Conservation (phyloP, 2,329 filamentous ascomycete species). For the Alternaria gaisen region DNA sequence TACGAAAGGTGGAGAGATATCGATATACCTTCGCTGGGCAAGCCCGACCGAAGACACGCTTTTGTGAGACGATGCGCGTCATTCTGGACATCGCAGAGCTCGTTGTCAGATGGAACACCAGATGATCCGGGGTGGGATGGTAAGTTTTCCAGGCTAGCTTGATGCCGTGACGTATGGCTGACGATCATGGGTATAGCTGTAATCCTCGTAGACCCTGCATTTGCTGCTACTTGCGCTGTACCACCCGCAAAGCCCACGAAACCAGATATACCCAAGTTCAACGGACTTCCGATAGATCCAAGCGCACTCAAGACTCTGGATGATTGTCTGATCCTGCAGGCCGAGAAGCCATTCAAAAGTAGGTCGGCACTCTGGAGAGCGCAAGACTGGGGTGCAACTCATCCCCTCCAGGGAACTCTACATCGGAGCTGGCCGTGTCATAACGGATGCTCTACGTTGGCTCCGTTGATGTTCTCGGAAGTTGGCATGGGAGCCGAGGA, state of each 20-base stretch:
- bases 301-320: not conserved
- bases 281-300: not conserved
- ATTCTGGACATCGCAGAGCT: slow-evolving; percentile 26
- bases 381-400: not conserved
- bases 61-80: slow-evolving; percentile 27
- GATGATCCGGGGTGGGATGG: slow-evolving; percentile 7
- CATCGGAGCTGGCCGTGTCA: slow-evolving; percentile 1
- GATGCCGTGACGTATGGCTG: too few relatives aligned
- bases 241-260: too few relatives aligned
- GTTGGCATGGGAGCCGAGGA: not conserved
- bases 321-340: not conserved
- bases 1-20: slow-evolving; percentile 25
- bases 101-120: not conserved
- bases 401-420: not conserved
- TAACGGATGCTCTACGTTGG: not conserved
- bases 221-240: too few relatives aligned
- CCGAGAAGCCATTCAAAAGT: too few relatives aligned
- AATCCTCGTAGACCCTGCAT: too few relatives aligned
- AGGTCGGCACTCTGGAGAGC: not conserved
- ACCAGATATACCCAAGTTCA: too few relatives aligned
- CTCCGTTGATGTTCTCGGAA: not conserved
- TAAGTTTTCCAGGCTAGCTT: not conserved
- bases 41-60: slow-evolving; percentile 16
- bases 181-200: too few relatives aligned
- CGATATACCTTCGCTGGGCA: slow-evolving; percentile 17